phyloP scores from a whole-genome alignment of 2,329 filamentous ascomycete genomes.

The Triangularia setosa region DNA sequence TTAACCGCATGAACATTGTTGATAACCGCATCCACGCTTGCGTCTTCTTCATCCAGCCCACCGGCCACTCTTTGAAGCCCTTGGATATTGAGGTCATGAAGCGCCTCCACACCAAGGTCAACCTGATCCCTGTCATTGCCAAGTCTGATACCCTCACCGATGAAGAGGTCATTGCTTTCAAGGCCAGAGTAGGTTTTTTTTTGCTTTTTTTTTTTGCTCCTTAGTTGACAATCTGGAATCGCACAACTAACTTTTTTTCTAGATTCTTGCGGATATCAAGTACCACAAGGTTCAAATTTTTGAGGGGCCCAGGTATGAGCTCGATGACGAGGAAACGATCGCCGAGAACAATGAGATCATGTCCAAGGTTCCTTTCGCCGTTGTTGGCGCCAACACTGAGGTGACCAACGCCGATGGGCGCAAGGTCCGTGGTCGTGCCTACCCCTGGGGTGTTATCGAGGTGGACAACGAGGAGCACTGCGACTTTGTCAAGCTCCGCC shows the following conservation, averaged over 20 bases:
- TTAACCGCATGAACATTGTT: slow-evolving; percentile 99
- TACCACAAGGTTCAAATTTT: slow-evolving; percentile 99
- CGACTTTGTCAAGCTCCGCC: slow-evolving; percentile 98
- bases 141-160: slow-evolving; percentile 98
- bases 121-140: slow-evolving; percentile 97
- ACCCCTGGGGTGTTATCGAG: slow-evolving; percentile 98
- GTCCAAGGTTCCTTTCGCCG: slow-evolving; percentile 98
- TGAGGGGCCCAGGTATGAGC: slow-evolving; percentile 95
- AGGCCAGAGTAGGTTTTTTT: slow-evolving; percentile 74
- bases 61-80: slow-evolving; percentile 96
- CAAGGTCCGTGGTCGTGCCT: slow-evolving; percentile 91
- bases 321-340: slow-evolving; percentile 98
- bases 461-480: slow-evolving; percentile 99
- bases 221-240: neutral
- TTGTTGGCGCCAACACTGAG: slow-evolving; percentile 95
- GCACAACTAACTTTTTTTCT: slow-evolving; percentile 18
- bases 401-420: slow-evolving; percentile 87
- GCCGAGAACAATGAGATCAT: slow-evolving; percentile 99
- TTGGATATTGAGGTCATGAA: slow-evolving; percentile 99
- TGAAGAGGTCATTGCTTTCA: slow-evolving; percentile 91
- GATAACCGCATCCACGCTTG: slow-evolving; percentile 99
- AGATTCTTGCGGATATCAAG: slow-evolving; percentile 97
- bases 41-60: slow-evolving; percentile 99
- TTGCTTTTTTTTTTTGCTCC: no score
- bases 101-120: slow-evolving; percentile 99